These are phyloP conservation scores for Phytophthora kernoviae DNA, from an alignment of 352 stramenopile species.

Conservation along the genomic window DNA sequence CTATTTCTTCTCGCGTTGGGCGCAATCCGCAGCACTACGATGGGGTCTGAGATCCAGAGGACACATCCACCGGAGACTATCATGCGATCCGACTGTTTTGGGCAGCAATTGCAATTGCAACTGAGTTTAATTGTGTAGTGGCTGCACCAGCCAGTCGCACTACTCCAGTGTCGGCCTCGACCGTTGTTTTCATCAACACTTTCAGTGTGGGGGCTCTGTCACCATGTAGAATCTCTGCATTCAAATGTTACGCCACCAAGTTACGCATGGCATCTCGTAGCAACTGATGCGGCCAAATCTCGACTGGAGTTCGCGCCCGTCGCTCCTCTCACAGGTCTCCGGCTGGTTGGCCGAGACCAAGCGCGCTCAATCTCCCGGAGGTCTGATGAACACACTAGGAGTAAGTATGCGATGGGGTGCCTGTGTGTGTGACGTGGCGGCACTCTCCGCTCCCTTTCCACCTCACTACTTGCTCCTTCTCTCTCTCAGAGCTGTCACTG, in stretches of 20 bases:
- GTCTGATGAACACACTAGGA: constrained; percentile 6
- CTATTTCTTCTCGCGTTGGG: constrained; percentile 30
- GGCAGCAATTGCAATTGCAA: constrained; percentile 3
- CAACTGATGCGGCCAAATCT: constrained; percentile 27
- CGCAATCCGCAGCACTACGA: constrained; percentile 10
- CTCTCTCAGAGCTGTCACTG: constrained; percentile 24
- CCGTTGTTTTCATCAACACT: too few relatives aligned
- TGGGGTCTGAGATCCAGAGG: constrained; percentile 31
- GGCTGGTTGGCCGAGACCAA: too few relatives aligned
- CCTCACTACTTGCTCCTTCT: constrained; percentile 15
- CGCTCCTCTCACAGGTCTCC: background rate
- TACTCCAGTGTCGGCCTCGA: too few relatives aligned
- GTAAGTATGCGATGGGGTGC: constrained; percentile 19
- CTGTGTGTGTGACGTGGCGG: constrained; percentile 33
- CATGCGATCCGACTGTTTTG: constrained; percentile 23
- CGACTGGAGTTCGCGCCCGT: constrained; percentile 12
- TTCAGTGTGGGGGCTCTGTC: too few relatives aligned
- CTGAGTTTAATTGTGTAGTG: background rate
- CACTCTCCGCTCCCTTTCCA: constrained; percentile 6
- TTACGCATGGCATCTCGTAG: constrained; percentile 9
- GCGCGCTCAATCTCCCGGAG: constrained; percentile 15
- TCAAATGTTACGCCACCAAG: constrained; percentile 6
- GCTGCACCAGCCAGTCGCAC: too few relatives aligned
- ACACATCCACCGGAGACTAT: constrained; percentile 26
- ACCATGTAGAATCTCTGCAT: constrained; percentile 9